A percentile compares a stretch with the other conserved stretches of the same genome.
These are phyloP conservation scores for Pichia nanzhaoensis DNA, from an alignment of 805 yeast genomes.

Conservation along the genomic window DNA sequence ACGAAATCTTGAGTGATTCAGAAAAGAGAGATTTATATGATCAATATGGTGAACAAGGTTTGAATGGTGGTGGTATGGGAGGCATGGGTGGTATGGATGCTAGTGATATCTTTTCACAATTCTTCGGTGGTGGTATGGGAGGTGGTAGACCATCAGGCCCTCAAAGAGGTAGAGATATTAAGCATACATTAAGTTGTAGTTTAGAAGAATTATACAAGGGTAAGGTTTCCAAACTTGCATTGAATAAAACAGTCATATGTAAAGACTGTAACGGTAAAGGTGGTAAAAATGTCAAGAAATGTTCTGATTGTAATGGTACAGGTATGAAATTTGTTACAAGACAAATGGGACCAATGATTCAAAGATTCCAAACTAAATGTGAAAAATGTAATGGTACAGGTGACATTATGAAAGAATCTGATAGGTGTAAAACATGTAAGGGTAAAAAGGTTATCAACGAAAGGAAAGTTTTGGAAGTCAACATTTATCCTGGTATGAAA, in stretches of 20 bases:
- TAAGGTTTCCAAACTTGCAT: conserved; percentile 86
- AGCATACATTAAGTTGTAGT: conserved; percentile 76
- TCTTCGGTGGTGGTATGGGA: conserved; percentile 41
- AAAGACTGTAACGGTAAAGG: conserved; percentile 89
- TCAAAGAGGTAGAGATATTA: conserved; percentile 82
- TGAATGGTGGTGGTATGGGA: conserved; percentile 68
- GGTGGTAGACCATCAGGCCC: conserved; percentile 76
- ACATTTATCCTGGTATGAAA: conserved; percentile 94
- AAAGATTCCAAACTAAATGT: conserved; percentile 94
- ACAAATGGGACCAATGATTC: conserved; percentile 99
- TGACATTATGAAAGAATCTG: conserved; percentile 77
- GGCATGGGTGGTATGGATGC: conserved; percentile 47
- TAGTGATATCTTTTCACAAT: conserved; percentile 52
- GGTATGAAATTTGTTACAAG: conserved; percentile 90
- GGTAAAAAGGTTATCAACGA: conserved; percentile 86
- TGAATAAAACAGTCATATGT: conserved; percentile 88
- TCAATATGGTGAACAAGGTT: conserved; percentile 88
- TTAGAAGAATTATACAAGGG: conserved; percentile 94
- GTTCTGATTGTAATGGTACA: conserved; percentile 82
- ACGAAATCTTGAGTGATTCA: conserved; percentile 80
- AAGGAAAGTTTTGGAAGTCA: conserved; percentile 89
- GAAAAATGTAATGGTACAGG: conserved; percentile 90
- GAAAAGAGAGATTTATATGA: conserved; percentile 89
- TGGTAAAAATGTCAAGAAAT: conserved; percentile 87
- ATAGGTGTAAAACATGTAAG: conserved; percentile 77